These are phyloP conservation scores for Vitis labrusca DNA, from an alignment of 164 flowering plant genomes.

Conservation along the genomic window DNA sequence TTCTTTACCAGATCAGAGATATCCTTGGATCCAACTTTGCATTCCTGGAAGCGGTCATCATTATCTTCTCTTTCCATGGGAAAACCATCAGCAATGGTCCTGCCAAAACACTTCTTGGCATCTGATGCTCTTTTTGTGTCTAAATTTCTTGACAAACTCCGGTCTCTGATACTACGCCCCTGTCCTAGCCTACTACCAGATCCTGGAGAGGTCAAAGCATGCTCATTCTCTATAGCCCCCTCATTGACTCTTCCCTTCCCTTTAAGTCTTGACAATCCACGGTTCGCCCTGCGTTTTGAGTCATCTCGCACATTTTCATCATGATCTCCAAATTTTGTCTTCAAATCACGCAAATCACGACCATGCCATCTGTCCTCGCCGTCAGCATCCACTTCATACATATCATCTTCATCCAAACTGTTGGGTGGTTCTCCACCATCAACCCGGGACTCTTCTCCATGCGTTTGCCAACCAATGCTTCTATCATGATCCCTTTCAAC, in stretches of 20 bases:
- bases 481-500: slow-evolving; percentile 55
- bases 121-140: slow-evolving; percentile 48
- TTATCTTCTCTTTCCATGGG: slow-evolving; percentile 54
- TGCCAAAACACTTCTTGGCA: slow-evolving; percentile 33
- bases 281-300: slow-evolving; percentile 50
- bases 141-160: slow-evolving; percentile 32
- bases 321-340: slow-evolving; percentile 42
- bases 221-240: slow-evolving; percentile 54
- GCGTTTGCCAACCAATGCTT: slow-evolving; percentile 24
- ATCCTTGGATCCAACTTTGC: slow-evolving; percentile 74
- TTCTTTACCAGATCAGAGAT: slow-evolving; percentile 71
- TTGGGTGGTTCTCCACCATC: slow-evolving; percentile 44
- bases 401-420: slow-evolving; percentile 38
- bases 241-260: slow-evolving; percentile 66
- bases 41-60: slow-evolving; percentile 71
- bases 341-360: slow-evolving; percentile 50
- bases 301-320: slow-evolving; percentile 76
- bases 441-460: slow-evolving; percentile 43
- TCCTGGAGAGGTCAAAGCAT: slow-evolving; percentile 51
- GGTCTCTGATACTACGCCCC: slow-evolving; percentile 49
- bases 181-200: slow-evolving; percentile 57
- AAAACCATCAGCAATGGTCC: slow-evolving; percentile 37
- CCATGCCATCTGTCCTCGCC: slow-evolving; percentile 50
- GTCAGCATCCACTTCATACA: slow-evolving; percentile 38
- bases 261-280: slow-evolving; percentile 53